Evolutionary conservation across 2,329 filamentous ascomycete genomes (phyloP).

Genomic region (Curvularia eragrostidis): DNA sequence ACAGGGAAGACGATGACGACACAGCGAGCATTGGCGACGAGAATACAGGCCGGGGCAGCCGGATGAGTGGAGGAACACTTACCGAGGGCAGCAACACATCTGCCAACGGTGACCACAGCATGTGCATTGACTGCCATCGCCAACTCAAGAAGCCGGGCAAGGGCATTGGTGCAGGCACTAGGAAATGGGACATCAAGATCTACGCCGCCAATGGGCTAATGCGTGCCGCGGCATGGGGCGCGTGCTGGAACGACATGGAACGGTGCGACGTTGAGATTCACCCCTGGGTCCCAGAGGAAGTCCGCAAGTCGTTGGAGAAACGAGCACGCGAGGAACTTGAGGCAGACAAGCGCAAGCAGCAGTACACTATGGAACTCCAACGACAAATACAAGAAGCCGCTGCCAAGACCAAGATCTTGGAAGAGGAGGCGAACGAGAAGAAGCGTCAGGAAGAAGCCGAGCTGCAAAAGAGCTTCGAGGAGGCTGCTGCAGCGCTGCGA

Average conservation of each 20-base stretch:
- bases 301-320: conserved; percentile 67
- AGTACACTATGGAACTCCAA: conserved; percentile 42
- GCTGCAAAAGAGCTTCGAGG: conserved; percentile 36
- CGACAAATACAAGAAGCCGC: conserved; percentile 45
- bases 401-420: conserved; percentile 34
- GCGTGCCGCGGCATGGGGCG: conserved; percentile 88
- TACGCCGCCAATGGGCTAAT: conserved; percentile 96
- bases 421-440: conserved; percentile 36
- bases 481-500: conserved; percentile 35
- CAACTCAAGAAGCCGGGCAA: conserved; percentile 47
- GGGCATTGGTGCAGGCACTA: conserved; percentile 51
- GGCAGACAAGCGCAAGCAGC: conserved; percentile 36
- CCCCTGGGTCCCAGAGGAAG: conserved; percentile 68
- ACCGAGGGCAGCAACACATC: conserved; percentile 38
- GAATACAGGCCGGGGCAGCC: conserved; percentile 43
- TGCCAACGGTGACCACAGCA: conserved; percentile 42
- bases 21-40: conserved; percentile 45
- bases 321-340: conserved; percentile 54
- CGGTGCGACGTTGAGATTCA: conserved; percentile 93
- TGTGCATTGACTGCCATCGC: conserved; percentile 59
- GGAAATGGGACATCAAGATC: conserved; percentile 80
- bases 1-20: conserved; percentile 49
- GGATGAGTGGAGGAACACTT: conserved; percentile 47
- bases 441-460: conserved; percentile 37
- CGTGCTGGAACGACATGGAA: conserved; percentile 98